Base-by-base conservation (phyloP, 148 eudicot species). In the Cornus kousa region DNA sequence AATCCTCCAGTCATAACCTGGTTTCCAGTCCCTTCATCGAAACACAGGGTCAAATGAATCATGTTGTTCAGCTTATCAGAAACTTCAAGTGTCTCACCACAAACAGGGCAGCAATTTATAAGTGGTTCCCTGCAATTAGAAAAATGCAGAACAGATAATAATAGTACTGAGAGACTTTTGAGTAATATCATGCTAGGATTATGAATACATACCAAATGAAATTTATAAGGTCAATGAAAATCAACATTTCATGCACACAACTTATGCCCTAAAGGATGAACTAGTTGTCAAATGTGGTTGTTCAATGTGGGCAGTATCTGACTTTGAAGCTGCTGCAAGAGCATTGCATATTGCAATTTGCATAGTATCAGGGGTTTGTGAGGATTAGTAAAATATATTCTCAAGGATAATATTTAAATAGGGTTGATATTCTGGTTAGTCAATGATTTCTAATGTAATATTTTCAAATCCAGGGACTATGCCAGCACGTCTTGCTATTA, bases 1-100 rank as follows among this genome's bases (percentile, higher is more conserved):
- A 91, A 95, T 64, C 97, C 97, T 74, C 98, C 98, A 65, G 93
- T 88, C 98, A 95, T 93, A 79, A 88, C 88, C 78, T 90, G 91
- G 79, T 86, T 88, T 73, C 98, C 97, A 82, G 97, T 91, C 72
- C 98, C 98, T 85, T 95, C 98, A 82, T 95, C 91, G 77, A 95
- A 95, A 79, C 98, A 95, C 65, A 95, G 80, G 78, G 97, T 89
- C 97, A 95, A 85, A 85, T 95, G 98, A 82, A 95, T 86, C 90
- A 93, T 85, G 78, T 77, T 81, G 74, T 92, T 89, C 78, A 95
- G 80, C 80, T 67, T 72, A 85, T 95, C 91, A 20, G 93, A 88
- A 78, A 87, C 82, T 69, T 89, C 87, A 82, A 95, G 92, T 71
- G 80, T 60, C 85, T 95, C 98, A 59, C 98, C 97, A 80, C 98